Evolutionary conservation across 345 rosid species (phyloP).

Genomic region (Populus euphratica): DNA sequence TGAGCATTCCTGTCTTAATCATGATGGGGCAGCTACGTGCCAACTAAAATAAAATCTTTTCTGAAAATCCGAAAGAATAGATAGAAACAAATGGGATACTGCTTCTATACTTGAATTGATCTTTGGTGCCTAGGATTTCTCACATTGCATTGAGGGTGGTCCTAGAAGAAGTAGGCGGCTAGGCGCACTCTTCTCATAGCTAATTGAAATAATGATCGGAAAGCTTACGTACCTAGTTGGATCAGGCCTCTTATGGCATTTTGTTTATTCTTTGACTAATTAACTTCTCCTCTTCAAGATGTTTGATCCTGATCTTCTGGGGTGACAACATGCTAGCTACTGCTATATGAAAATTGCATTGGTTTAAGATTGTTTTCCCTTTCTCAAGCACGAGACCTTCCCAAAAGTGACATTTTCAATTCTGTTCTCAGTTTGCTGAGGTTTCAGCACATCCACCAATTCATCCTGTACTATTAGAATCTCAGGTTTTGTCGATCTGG

Average conservation of each 20-base stretch:
- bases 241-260: background rate
- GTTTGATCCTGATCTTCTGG: background rate
- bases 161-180: background rate
- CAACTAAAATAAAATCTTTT: background rate
- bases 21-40: background rate
- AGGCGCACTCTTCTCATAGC: background rate
- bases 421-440: background rate
- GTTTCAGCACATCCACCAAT: background rate
- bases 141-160: background rate
- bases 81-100: background rate
- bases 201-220: background rate
- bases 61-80: background rate
- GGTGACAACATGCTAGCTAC: background rate
- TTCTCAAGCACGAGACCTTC: background rate
- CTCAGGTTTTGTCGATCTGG: background rate
- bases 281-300: background rate
- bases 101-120: background rate
- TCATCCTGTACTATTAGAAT: background rate
- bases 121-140: background rate
- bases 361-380: background rate
- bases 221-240: background rate
- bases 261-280: background rate
- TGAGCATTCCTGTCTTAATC: background rate
- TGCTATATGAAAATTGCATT: background rate
- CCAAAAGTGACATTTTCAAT: background rate